phyloP scores from a whole-genome alignment of 768 basidiomycete species.

The Calocera cornea region DNA sequence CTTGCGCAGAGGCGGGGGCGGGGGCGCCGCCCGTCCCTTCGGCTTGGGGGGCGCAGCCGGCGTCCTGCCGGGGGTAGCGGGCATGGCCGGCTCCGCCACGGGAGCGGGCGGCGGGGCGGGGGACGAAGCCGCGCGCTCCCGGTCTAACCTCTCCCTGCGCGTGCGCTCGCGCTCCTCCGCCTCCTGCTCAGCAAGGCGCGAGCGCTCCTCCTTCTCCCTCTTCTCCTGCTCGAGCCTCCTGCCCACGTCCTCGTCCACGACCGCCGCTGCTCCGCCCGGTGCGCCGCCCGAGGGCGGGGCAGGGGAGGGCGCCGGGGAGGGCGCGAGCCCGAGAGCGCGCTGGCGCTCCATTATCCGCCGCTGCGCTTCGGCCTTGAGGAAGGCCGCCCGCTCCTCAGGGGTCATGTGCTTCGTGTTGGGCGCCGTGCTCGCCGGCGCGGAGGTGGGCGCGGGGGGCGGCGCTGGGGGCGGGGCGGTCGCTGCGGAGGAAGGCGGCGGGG shows the following conservation, averaged over 20 bases:
- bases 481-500: conserved; percentile 33
- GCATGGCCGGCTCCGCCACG: not conserved
- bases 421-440: conserved; percentile 33
- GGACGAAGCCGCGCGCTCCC: conserved; percentile 39
- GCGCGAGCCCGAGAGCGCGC: conserved; percentile 62
- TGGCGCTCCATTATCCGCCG: conserved; percentile 73
- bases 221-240: conserved; percentile 75
- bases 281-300: conserved; percentile 26
- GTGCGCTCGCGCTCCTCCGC: conserved; percentile 65
- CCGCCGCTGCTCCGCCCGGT: conserved; percentile 16
- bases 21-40: not conserved
- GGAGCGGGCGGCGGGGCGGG: conserved; percentile 1
- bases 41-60: not conserved
- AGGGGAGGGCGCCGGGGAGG: conserved; percentile 28
- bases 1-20: conserved; percentile 32
- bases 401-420: conserved; percentile 68
- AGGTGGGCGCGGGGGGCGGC: conserved; percentile 25
- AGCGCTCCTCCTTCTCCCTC: conserved; percentile 82
- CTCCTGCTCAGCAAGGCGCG: conserved; percentile 59
- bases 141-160: conserved; percentile 59
- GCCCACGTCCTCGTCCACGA: conserved; percentile 66
- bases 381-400: conserved; percentile 66
- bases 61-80: not conserved
- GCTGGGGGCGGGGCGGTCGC: conserved; percentile 17
- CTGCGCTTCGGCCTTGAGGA: conserved; percentile 64